Evolutionary conservation across 2,329 filamentous ascomycete species (phyloP), one percentile per base, ranked within the genome.

Genomic region (Colletotrichum cereale): DNA sequence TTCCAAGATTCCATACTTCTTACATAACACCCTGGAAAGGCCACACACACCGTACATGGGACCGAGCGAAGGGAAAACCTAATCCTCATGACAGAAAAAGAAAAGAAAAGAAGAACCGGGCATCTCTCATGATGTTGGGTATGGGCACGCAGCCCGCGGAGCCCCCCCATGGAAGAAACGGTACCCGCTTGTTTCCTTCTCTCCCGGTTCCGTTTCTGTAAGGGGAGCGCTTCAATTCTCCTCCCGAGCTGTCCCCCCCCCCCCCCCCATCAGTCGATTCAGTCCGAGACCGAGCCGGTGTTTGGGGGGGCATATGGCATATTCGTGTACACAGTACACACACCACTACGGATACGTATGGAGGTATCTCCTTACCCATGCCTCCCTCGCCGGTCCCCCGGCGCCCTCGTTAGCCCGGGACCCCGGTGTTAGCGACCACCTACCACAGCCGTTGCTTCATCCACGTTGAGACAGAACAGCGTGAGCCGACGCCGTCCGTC

Each of bases 401-500:
- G 48, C 29, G 24, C n/a, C 56, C 56, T 44, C 36, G 24, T 56
- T 56, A 38, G 53, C 38, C 34, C n/a, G 29, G 38, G 24, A 26
- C n/a, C 36, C 56, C 36, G 40, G 47, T 11, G 34, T 21, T 21
- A 16, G 52, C 31, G n/a, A 18, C 50, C n/a, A 58, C 67, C 67
- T 71, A 71, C 67, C 67, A 67, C 34, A 47, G 42, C 29, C 8
- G 29, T 52, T 44, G 64, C 40, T 67, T 48, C 64, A 56, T 58
- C 64, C 68, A 71, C 68, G 68, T 71, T 71, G 68, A 44, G 50
- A 71, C 40, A 57, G 34, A 67, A 62, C 57, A 52, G 42, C 50
- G 62, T 48, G 42, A 50, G 58, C n/a, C 50, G 56, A 58, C 36
- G 38, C 47, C 44, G 29, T 31, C 50, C 36, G 58, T 68, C 50